Percentiles rank a stretch among this genome's conserved stretches.
These are phyloP conservation scores for Penicillium hordei DNA, from an alignment of 2,329 filamentous ascomycete species.

Conservation along the genomic window DNA sequence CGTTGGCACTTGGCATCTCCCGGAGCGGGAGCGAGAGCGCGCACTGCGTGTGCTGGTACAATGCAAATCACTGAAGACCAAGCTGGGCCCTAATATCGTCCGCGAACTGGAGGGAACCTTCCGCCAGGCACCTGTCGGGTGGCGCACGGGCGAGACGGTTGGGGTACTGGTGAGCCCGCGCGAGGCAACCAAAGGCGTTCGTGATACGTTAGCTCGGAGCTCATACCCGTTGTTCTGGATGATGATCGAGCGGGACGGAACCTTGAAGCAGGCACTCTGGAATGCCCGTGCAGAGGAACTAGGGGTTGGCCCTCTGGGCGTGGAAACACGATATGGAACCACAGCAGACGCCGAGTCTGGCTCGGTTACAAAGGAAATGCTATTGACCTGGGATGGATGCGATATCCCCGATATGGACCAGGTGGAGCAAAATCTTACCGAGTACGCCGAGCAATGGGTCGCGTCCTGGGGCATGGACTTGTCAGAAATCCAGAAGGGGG, in stretches of 20 bases:
- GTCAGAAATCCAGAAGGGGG: constrained; percentile 19
- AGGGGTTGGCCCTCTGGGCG: constrained; percentile 40
- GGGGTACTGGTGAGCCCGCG: constrained; percentile 69
- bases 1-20: constrained; percentile 47
- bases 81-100: constrained; percentile 46
- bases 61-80: constrained; percentile 47
- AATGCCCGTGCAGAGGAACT: constrained; percentile 42
- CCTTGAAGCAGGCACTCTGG: constrained; percentile 47
- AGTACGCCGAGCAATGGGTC: constrained; percentile 31
- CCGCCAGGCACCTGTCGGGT: constrained; percentile 69
- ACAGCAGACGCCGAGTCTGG: constrained; percentile 17
- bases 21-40: constrained; percentile 30
- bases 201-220: constrained; percentile 68
- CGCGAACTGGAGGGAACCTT: constrained; percentile 65
- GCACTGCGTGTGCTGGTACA: constrained; percentile 47
- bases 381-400: constrained; percentile 39
- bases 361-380: constrained; percentile 25
- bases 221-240: constrained; percentile 68
- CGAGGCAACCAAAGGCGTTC: constrained; percentile 74
- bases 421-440: constrained; percentile 29
- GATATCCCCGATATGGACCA: constrained; percentile 36
- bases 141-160: constrained; percentile 65
- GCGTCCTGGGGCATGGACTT: constrained; percentile 27
- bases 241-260: constrained; percentile 41
- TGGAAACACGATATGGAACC: constrained; percentile 37